Evolutionary conservation across 164 flowering plant species (phyloP).

Genomic region (Akebia trifoliata): DNA sequence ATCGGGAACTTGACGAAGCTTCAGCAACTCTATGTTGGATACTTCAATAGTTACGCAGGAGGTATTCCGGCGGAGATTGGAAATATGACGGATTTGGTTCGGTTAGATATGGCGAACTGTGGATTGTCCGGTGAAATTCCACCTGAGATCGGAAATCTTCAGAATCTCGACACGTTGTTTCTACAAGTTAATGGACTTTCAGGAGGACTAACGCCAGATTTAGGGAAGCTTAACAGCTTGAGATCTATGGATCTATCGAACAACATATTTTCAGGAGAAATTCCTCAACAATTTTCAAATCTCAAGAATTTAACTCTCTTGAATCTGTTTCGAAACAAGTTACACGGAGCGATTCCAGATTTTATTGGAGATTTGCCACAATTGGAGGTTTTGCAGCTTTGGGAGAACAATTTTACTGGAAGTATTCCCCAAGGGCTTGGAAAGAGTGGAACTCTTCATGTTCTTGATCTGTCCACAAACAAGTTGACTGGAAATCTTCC

Average conservation of each 20-base stretch:
- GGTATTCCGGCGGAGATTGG: constrained; percentile 81
- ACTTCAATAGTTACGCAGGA: constrained; percentile 63
- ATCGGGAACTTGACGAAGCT: constrained; percentile 67
- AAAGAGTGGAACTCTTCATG: constrained; percentile 47
- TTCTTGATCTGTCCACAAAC: constrained; percentile 80
- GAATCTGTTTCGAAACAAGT: constrained; percentile 80
- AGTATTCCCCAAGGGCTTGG: constrained; percentile 70
- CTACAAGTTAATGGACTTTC: constrained; percentile 77
- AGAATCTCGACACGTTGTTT: constrained; percentile 76
- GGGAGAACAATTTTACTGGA: constrained; percentile 96
- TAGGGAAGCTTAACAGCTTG: constrained; percentile 63
- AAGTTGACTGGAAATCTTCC: constrained; percentile 80
- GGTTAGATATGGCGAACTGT: constrained; percentile 85
- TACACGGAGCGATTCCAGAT: constrained; percentile 80
- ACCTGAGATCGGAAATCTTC: constrained; percentile 57
- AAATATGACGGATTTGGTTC: constrained; percentile 48
- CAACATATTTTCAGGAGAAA: constrained; percentile 68
- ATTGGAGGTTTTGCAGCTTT: constrained; percentile 83
- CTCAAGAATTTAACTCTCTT: constrained; percentile 72
- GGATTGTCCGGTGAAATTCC: constrained; percentile 76
- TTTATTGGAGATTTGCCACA: constrained; percentile 73
- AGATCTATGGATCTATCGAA: constrained; percentile 93
- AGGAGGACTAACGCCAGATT: constrained; percentile 54
- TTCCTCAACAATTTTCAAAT: constrained; percentile 53
- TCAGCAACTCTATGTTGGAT: constrained; percentile 73